Conservation (phyloP, 2,329 filamentous ascomycete species). For the Davidsoniella virescens region DNA sequence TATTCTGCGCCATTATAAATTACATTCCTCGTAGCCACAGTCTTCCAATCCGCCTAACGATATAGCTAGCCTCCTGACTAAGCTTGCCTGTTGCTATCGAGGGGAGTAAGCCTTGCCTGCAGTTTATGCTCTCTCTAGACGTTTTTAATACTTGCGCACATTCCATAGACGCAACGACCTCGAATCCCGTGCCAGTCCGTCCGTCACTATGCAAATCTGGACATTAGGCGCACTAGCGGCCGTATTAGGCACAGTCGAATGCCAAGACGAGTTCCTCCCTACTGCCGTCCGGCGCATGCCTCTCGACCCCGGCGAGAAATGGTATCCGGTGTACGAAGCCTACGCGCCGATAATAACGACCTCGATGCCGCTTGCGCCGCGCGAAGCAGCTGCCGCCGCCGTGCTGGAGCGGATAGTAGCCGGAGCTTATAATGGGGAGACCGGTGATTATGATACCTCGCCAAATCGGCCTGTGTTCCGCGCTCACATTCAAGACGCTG, state of each 20-base stretch:
- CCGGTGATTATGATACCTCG: slow-evolving; percentile 23
- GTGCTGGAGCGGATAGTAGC: slow-evolving; percentile 17
- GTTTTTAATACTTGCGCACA: not conserved
- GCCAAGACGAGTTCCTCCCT: slow-evolving; percentile 27
- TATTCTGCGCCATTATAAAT: too few species aligned
- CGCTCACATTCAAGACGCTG: not conserved
- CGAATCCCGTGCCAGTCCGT: not conserved
- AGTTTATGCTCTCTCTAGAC: not conserved
- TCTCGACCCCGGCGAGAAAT: slow-evolving; percentile 54
- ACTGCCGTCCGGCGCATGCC: slow-evolving; percentile 58
- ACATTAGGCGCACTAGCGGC: slow-evolving; percentile 4
- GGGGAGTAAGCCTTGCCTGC: not conserved
- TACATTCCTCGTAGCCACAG: too few species aligned
- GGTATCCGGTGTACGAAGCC: slow-evolving; percentile 50
- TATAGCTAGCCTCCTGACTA: not conserved
- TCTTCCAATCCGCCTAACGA: too few species aligned
- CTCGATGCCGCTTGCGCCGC: slow-evolving; percentile 17
- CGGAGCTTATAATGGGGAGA: slow-evolving; percentile 33
- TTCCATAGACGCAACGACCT: not conserved
- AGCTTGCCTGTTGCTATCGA: not conserved
- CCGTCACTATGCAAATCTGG: slow-evolving; percentile 23
- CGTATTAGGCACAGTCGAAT: slow-evolving; percentile 11
- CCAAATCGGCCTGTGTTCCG: slow-evolving; percentile 7
- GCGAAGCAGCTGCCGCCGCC: slow-evolving; percentile 20
- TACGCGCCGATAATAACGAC: slow-evolving; percentile 21